Evolutionary conservation across 441 rosid genomes (phyloP).

Genomic region (Pelargonium myrrhifolium): DNA sequence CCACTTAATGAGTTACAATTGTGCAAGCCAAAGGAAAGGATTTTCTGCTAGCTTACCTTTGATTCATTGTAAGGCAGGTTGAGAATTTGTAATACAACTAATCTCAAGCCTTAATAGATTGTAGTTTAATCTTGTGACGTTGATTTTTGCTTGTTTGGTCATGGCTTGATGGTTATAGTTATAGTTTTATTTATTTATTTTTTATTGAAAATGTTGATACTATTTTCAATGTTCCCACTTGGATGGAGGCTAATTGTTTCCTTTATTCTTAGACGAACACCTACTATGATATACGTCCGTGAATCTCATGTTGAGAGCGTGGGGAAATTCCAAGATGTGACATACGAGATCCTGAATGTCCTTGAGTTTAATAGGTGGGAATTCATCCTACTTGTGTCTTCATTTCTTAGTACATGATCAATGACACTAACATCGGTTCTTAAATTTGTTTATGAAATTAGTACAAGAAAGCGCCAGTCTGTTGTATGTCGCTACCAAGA

Average conservation of each 20-base stretch:
- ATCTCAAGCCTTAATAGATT: not conserved
- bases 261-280: conserved; percentile 70
- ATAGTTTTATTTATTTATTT: not conserved
- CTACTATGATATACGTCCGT: conserved; percentile 83
- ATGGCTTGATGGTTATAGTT: not conserved
- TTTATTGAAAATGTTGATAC: not conserved
- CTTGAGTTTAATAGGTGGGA: conserved; percentile 92
- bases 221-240: not conserved
- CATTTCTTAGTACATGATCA: conserved; percentile 18
- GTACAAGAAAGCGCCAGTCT: conserved; percentile 98
- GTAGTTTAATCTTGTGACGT: not conserved
- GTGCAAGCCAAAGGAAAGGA: not conserved
- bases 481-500: conserved; percentile 89
- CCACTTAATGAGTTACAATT: not conserved
- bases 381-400: conserved; percentile 13
- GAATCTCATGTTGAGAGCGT: conserved; percentile 92
- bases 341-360: conserved; percentile 92
- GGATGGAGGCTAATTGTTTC: conserved; percentile 17
- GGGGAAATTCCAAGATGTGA: conserved; percentile 73
- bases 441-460: conserved; percentile 32
- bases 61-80: not conserved
- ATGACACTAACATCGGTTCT: conserved; percentile 22
- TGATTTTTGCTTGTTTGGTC: not conserved
- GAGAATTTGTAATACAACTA: not conserved
- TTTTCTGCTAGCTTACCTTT: not conserved